Base-by-base conservation (phyloP, 2,329 filamentous ascomycete genomes). In the Didymosphaeria variabile region DNA sequence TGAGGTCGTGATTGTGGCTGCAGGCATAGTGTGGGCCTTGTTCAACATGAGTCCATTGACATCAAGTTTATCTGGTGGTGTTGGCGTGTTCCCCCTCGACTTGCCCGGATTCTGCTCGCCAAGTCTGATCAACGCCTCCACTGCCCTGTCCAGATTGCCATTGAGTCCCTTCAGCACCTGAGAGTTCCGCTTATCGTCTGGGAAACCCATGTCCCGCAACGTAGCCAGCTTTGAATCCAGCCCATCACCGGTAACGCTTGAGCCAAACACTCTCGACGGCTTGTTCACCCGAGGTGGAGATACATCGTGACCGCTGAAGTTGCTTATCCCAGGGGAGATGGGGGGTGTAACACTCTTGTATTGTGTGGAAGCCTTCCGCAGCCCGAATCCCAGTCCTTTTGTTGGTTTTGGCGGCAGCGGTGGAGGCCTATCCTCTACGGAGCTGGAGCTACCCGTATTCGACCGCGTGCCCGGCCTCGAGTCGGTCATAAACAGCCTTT, bases 181-280 rank as follows among this genome's bases (percentile, higher is more conserved):
- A 5, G 88, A 84, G 72, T 97, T 98, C 61, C 91, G 88, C 69
- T 90, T 91, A 45, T 90, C 88, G 74, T 99, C 93, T 4, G 82
- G 83, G 71, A 99, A 99, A 0, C 95, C 95, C 93, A 98, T 97
- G 59, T 97, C 93, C 58, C 89, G 87, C 59, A 99, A 81, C 55
- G 88, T 89, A 3, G 84, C 83, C 75, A 98, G 79, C 77, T 98
- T 98, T 53, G 86, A 84, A 46, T 96, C 92, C 57, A 89, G 85
- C 60, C 89, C 88, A 67, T 91, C 68, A 69, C 82, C 62, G 61
- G 82, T 81, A 29, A 95, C 82, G 50, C 87, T 89, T 12, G 89
- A 87, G 3, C 91, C 91, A 75, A 94, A 92, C 0, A 85, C 81
- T 63, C 77, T 75, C 1, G 90, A 91, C 6, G 88, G 83, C 74